phyloP scores from a whole-genome alignment of 2,329 filamentous ascomycete species.

The Tolypocladium amazonense region DNA sequence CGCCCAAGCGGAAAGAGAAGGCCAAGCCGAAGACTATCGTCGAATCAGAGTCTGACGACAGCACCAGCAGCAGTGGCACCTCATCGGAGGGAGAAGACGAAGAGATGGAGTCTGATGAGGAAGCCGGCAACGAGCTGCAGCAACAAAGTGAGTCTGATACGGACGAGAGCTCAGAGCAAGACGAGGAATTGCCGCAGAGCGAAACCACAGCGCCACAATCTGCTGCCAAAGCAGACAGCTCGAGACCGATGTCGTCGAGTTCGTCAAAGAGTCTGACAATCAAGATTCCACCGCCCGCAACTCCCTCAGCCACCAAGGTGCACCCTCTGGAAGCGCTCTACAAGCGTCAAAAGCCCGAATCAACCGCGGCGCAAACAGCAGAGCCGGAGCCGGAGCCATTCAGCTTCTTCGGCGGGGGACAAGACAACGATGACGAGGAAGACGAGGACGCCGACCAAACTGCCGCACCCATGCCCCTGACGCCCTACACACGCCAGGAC shows the following conservation, averaged over 20 bases:
- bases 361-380: slow-evolving; percentile 19
- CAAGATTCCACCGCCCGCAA: slow-evolving; percentile 38
- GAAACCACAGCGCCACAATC: slow-evolving; percentile 11
- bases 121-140: slow-evolving; percentile 1
- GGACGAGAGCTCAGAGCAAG: slow-evolving; percentile 6
- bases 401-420: slow-evolving; percentile 62
- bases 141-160: slow-evolving; percentile 8
- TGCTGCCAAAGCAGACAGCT: slow-evolving; percentile 16
- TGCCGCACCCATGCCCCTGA: slow-evolving; percentile 49
- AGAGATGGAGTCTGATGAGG: slow-evolving; percentile 20
- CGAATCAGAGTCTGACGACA: slow-evolving; percentile 19
- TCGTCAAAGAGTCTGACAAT: slow-evolving; percentile 42
- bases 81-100: slow-evolving; percentile 21
- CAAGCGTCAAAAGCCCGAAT: slow-evolving; percentile 52
- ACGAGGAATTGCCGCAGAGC: slow-evolving; percentile 6
- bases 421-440: slow-evolving; percentile 32
- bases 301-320: slow-evolving; percentile 40
- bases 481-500: slow-evolving; percentile 73
- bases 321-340: slow-evolving; percentile 91
- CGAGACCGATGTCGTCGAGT: slow-evolving; percentile 38
- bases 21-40: slow-evolving; percentile 8
- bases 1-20: slow-evolving; percentile 10
- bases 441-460: slow-evolving; percentile 28
- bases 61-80: slow-evolving; percentile 28
- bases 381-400: slow-evolving; percentile 47